Base-by-base conservation (phyloP, 148 eudicot genomes). In the Vaccinium corymbosum region DNA sequence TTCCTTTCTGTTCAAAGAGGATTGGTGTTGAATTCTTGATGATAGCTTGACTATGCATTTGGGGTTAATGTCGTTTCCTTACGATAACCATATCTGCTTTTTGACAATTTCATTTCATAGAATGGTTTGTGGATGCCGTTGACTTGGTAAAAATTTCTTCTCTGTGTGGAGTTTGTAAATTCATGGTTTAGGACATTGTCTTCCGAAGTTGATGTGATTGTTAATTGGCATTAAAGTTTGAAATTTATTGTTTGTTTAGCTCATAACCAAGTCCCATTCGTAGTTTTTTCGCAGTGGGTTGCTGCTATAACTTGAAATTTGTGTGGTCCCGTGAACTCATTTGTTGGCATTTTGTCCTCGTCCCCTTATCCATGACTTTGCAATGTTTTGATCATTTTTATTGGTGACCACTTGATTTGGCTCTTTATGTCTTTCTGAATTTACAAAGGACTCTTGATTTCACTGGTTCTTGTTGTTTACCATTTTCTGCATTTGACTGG, bases 271-370 rank as follows among this genome's bases (percentile, higher is more conserved):
- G 19, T 80, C 78, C 75, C 64, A 84, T 59, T 61, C 76, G 73
- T 80, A 13, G 38, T 9, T 68, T 46, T 46, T 83, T 86, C 85
- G 85, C 83, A 19, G 6, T 48, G 22, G 19, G 46, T 85, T 66
- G 79, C 72, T 42, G 22, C 70, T 55, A 35, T 82, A 29, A 57
- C 56, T 46, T 42, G 78, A 42, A 61, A 53, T 46, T 79, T 85
- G 86, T 87, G 78, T 80, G 42, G 72, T 84, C n/a, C 64, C 80
- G 46, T 81, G 80, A 66, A 10, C 78, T 53, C 56, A 17, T 73
- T 86, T 17, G 50, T 80, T 79, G 82, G 73, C 46, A 56, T 9
- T 71, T 84, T 84, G 85, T 86, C 84, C 75, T 78, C 80, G 61
- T 75, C 61, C 74, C 81, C 29, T 27, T 79, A 62, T 73, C 80